A percentile compares a stretch with the other conserved stretches of the same genome.
Evolutionary conservation across 2,329 filamentous ascomycete genomes (phyloP).

Genomic region (Coniochaeta prunicola): DNA sequence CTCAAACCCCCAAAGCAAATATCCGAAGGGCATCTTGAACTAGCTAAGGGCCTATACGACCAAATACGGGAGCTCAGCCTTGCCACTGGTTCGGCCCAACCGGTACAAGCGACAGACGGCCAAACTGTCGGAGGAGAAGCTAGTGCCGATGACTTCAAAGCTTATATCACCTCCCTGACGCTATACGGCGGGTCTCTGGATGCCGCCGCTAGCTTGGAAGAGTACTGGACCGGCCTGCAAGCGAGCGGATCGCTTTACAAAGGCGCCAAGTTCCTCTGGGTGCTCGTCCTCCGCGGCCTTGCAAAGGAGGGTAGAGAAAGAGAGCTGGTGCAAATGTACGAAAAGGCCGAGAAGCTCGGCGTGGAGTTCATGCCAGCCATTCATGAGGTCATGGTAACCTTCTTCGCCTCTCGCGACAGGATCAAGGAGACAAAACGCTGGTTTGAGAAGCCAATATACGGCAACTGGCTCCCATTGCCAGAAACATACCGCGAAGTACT

Average conservation of each 20-base stretch:
- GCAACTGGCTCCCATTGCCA: conserved; percentile 30
- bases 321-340: conserved; percentile 45
- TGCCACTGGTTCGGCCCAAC: conserved; percentile 8
- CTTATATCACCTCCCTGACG: conserved; percentile 43
- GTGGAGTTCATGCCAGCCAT: conserved; percentile 36
- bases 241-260: conserved; percentile 6
- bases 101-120: conserved; percentile 12
- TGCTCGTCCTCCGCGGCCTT: conserved; percentile 52
- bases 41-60: conserved; percentile 37
- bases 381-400: conserved; percentile 50
- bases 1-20: conserved; percentile 34
- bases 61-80: conserved; percentile 19
- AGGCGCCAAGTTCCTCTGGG: conserved; percentile 32
- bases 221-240: conserved; percentile 22
- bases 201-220: conserved; percentile 36
- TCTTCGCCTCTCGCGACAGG: conserved; percentile 53
- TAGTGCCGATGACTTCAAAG: conserved; percentile 25
- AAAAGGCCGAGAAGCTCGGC: conserved; percentile 29
- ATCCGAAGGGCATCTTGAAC: conserved; percentile 35
- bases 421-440: conserved; percentile 58
- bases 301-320: conserved; percentile 50
- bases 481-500: conserved; percentile 48
- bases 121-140: conserved; percentile 10
- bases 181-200: conserved; percentile 47
- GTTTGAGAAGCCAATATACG: conserved; percentile 50